Conservation (phyloP, 2,329 filamentous ascomycete species). For the Fusarium sp. region DNA sequence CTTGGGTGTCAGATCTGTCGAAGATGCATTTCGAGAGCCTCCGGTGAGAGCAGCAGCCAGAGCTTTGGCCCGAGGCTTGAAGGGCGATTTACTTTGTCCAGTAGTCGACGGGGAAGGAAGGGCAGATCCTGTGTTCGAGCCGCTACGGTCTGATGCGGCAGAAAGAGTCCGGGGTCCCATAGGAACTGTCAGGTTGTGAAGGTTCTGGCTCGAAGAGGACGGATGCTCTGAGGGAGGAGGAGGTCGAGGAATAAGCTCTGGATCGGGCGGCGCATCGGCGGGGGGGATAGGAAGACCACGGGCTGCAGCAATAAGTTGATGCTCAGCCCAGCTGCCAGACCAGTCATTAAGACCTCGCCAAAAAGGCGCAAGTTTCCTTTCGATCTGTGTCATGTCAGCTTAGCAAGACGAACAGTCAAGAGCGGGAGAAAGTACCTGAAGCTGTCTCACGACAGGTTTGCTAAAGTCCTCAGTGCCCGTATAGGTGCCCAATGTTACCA, state of each 20-base stretch:
- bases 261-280: constrained; percentile 83
- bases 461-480: constrained; percentile 93
- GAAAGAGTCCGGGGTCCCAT: constrained; percentile 83
- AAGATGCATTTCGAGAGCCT: constrained; percentile 78
- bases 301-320: constrained; percentile 93
- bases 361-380: constrained; percentile 91
- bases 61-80: constrained; percentile 89
- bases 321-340: constrained; percentile 89
- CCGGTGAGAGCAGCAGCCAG: constrained; percentile 83
- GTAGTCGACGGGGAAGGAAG: constrained; percentile 63
- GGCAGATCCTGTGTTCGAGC: constrained; percentile 70
- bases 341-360: constrained; percentile 95
- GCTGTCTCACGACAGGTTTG: constrained; percentile 86
- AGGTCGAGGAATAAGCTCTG: constrained; percentile 67
- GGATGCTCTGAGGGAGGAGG: constrained; percentile 62
- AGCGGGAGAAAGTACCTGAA: constrained; percentile 76
- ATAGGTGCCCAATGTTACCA: constrained; percentile 95
- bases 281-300: constrained; percentile 86
- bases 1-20: constrained; percentile 78
- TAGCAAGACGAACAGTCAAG: background rate
- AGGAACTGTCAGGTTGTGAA: constrained; percentile 82
- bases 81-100: constrained; percentile 61
- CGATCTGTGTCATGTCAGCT: constrained; percentile 74
- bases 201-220: constrained; percentile 65
- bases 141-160: constrained; percentile 77